Base-by-base conservation (phyloP, 768 basidiomycete genomes). In the Nidula microcarpa region DNA sequence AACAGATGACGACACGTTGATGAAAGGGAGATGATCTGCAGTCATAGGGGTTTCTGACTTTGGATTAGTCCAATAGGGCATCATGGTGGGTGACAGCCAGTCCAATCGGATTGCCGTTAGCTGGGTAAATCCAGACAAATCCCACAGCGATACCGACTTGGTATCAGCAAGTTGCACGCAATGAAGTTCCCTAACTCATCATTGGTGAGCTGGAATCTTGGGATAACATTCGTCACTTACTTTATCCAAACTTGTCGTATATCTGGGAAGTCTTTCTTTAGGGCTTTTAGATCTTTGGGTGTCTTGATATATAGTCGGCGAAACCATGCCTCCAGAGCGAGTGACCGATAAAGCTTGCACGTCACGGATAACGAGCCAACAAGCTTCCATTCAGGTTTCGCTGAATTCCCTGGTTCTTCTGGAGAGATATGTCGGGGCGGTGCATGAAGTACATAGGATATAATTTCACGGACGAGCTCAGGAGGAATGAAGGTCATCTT, bases 391-490 rank as follows among this genome's bases (percentile, higher is more conserved):
- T 54, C 36, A 8, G 62, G 59, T 50, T 73, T 73, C 23, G 37
- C 45, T 36, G 60, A 56, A 14, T 53, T 47, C 5, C 60, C 61
- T 18, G 47, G 56, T 33, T 55, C 51, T 10, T 62, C 59, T 39
- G 53, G 49, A 14, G 47, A 14, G 44, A 33, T 17, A 9, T 35
- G n/a, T n/a, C 32, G 34, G 0, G 54, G 48, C 23, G 54, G 32
- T 11, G 47, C n/a, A 23, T 60, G 51, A 13, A 69, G 57, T 30
- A 67, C 39, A 47, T 56, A 51, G 1, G 51, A 50, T n/a, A 70
- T 55, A 13, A 74, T 69, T 57, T 72, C 68, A 43, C 59, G 53
- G 18, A 71, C 54, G 43, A 74, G 65, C 62, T 74, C 73, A 23
- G 57, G 55, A 45, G 73, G 73, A 41, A 73, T 41, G 37, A 13